Evolutionary conservation across 371 early-diverging fungal species (phyloP).

Genomic region (Haplosporangium sp.): DNA sequence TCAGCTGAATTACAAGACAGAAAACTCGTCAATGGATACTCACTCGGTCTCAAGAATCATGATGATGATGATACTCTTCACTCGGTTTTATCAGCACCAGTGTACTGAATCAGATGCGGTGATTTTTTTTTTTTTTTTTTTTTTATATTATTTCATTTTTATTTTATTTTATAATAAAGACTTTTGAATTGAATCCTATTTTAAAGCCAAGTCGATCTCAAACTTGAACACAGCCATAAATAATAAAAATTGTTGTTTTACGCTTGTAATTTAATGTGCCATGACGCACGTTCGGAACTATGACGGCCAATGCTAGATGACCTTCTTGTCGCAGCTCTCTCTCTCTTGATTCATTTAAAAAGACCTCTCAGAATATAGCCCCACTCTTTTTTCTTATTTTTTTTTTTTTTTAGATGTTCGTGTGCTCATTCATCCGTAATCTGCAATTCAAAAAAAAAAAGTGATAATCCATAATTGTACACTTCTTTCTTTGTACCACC

Average conservation of each 20-base stretch:
- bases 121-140: too few species aligned
- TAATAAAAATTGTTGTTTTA: not conserved
- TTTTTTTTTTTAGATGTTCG: not conserved
- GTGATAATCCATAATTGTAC: too few species aligned
- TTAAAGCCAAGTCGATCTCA: not conserved
- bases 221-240: conserved; percentile 4
- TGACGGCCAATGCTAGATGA: not conserved
- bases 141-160: too few species aligned
- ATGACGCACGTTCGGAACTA: conserved; percentile 2
- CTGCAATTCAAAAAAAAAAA: not conserved
- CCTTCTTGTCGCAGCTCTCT: not conserved
- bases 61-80: too few species aligned
- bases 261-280: too few species aligned
- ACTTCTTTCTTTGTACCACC: not conserved
- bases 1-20: too few species aligned
- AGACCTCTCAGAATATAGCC: not conserved
- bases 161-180: too few species aligned
- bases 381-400: not conserved
- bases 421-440: not conserved
- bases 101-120: too few species aligned
- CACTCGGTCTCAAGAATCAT: too few species aligned
- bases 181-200: too few species aligned
- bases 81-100: too few species aligned
- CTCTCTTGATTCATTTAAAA: not conserved
- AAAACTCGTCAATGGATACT: too few species aligned